Base-by-base conservation (phyloP, 148 eudicot species). In the Hydrangea macrophylla region DNA sequence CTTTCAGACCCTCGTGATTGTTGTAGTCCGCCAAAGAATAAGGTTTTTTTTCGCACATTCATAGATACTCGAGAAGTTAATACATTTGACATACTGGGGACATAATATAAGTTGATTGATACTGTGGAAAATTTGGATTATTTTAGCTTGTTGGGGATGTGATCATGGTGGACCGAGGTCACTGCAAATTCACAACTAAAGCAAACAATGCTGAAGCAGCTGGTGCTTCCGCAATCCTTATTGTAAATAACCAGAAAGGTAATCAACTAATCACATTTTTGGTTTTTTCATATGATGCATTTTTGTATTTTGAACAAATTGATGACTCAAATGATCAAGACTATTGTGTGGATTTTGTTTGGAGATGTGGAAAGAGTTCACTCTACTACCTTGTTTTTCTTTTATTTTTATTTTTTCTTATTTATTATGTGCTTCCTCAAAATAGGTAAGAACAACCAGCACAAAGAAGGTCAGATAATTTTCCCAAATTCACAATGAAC, bases 181-280 rank as follows among this genome's bases (percentile, higher is more conserved):
- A 80, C 65, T 92, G 97, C 88, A 89, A 77, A 71, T 92, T 92
- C 77, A 92, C 97, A 60, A 75, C 86, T 7, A 92, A 92, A 82
- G 91, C 92, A 67, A 89, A 89, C 76, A 62, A 79, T 78, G 97
- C 96, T 22, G 75, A 92, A 81, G 92, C 85, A 68, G 95, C 96
- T 64, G 93, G 93, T 77, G 96, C 96, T 74, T 90, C 96, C 62
- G 93, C 93, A 2, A 78, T 88, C 70, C 96, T 90, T 62, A 86
- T 90, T 54, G 64, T 88, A 74, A 90, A 90, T 72, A 89, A 88
- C 62, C 80, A 82, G 70, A 85, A 79, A 84, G 96, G 96, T 90
- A 79, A 77, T 4, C 22, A 45, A 17, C n/a, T 4, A 28, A 30
- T 44, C 45, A 8, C 26, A 18, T 26, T 20, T 36, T 7, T 27